phyloP scores from a whole-genome alignment of 176 grass and related monocot genomes.

The Dendrocalamus sinicus region DNA sequence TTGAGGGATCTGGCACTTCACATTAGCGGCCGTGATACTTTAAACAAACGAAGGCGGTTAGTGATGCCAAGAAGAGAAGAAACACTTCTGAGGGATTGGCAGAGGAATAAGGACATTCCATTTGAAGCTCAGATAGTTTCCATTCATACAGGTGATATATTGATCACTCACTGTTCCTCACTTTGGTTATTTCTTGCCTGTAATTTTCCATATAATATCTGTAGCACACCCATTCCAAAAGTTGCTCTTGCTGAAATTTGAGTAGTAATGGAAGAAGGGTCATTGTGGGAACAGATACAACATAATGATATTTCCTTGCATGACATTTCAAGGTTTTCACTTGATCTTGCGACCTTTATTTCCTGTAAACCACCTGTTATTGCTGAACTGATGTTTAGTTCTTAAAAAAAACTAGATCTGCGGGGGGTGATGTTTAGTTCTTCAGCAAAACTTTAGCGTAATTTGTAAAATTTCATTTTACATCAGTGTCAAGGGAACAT shows the following conservation, averaged over 20 bases:
- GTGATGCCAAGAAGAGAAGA: constrained; percentile 94
- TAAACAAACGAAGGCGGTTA: constrained; percentile 64
- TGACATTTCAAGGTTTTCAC: constrained; percentile 1
- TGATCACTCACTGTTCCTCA: background rate
- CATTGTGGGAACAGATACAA: background rate
- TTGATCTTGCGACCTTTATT: background rate
- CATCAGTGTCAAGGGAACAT: background rate
- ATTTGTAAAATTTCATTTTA: constrained; percentile 1
- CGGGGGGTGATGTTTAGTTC: constrained; percentile 15
- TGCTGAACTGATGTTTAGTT: constrained; percentile 1
- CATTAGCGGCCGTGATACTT: constrained; percentile 61
- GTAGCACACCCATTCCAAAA: background rate
- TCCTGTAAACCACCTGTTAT: background rate
- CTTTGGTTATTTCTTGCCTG: constrained; percentile 14
- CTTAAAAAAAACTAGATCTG: too few species aligned
- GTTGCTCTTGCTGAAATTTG: background rate
- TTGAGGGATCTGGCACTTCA: constrained; percentile 95
- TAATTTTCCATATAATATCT: background rate
- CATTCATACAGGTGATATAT: constrained; percentile 82
- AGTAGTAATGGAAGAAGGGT: background rate
- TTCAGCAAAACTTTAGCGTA: background rate
- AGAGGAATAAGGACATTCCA: constrained; percentile 65
- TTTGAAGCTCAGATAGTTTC: constrained; percentile 98
- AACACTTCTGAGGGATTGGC: constrained; percentile 77
- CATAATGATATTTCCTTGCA: background rate